Evolutionary conservation across 2,329 filamentous ascomycete genomes (phyloP), one percentile per base, ranked within the genome.

Genomic region (Aspergillus quadricinctus): DNA sequence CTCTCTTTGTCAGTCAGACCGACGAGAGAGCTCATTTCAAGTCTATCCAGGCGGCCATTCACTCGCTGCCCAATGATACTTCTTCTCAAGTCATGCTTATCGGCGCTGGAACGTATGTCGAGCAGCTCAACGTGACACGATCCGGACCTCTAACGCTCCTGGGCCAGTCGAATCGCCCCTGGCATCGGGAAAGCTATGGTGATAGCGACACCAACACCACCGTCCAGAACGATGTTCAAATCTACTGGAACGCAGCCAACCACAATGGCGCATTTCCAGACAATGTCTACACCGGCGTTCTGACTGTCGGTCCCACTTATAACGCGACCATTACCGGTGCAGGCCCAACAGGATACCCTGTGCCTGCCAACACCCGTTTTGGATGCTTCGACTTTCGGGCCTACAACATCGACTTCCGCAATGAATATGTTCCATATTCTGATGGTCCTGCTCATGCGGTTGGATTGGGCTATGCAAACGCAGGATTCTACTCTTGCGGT

Each of bases 361-460:
- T 89, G 0, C 83, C 85, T 0, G 76, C 70, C 0, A 79, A 76
- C 48, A 88, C 86, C 0, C 84, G 84, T 0, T 87, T 88, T 58
- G 86, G 86, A 2, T 86, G 81, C 64, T 68, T 62, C 0, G 80
- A 88, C 66, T 88, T 89, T 68, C 77, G 85, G 6, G 83, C 80
- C 0, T 88, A 89, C 69, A 88, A 88, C 63, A 74, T 89, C 40
- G 81, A 89, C 64, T 84, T 88, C 60, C 75, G 80, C 21, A 89
- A 89, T 62, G 77, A 82, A 46, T 86, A 78, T 62, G 73, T 76
- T 21, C 40, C 40, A 43, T 77, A 75, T 55, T 70, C 80, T 1
- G 77, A 77, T 40, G 84, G 84, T 0, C 86, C 85, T 0, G 77
- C 81, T 3, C 78, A 87, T 41, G 85, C 86, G 83, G 84, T 0